Percentiles rank a stretch among this genome's conserved stretches.
These are phyloP conservation scores for Heliamphora ciliata DNA, from an alignment of 179 eudicot genomes.

Conservation along the genomic window DNA sequence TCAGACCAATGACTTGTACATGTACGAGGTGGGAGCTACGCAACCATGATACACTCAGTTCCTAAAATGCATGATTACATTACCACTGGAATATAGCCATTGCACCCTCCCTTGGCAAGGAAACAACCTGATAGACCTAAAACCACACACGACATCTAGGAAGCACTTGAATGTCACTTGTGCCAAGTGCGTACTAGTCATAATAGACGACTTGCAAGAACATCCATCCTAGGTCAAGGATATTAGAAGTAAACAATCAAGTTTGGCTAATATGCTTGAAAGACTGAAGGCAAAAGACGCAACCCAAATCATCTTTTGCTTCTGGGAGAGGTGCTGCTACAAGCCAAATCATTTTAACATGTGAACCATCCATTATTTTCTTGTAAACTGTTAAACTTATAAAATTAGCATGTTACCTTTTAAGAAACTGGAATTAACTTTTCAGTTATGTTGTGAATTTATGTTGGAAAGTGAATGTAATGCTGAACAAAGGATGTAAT, in stretches of 20 bases:
- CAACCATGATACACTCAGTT: not conserved
- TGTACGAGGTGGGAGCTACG: not conserved
- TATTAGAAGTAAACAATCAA: not conserved
- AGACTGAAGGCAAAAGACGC: no score
- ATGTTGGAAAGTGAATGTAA: no score
- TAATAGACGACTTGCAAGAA: not conserved
- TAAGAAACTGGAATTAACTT: no score
- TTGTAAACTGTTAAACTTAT: no score
- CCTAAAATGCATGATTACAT: not conserved
- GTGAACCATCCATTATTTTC: no score
- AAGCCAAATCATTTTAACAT: no score
- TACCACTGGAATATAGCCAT: not conserved
- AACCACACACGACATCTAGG: not conserved
- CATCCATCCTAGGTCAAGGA: not conserved
- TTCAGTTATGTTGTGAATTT: no score
- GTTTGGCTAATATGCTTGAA: no score
- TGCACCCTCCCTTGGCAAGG: not conserved
- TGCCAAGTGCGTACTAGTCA: not conserved
- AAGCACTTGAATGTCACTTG: not conserved
- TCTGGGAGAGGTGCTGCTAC: no score
- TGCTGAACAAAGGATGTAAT: no score
- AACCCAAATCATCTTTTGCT: no score
- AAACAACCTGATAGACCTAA: not conserved
- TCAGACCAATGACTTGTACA: not conserved
- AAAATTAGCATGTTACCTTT: no score